Evolutionary conservation across 345 rosid species (phyloP).

Genomic region (Salix caprea): DNA sequence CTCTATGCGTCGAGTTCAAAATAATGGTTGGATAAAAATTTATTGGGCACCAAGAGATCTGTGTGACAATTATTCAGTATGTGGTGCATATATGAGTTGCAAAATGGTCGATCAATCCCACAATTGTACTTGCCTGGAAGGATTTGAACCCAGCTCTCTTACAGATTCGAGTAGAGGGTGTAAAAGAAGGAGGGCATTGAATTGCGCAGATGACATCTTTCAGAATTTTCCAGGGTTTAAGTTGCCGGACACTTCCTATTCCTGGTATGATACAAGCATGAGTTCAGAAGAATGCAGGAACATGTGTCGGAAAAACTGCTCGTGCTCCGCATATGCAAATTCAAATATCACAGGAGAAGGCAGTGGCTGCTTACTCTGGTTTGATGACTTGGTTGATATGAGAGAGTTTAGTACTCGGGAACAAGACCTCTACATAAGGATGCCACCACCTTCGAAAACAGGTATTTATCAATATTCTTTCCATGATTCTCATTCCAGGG

Average conservation of each 20-base stretch:
- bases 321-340: slow-evolving; percentile 3
- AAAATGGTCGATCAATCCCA: background rate
- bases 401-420: background rate
- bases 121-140: slow-evolving; percentile 12
- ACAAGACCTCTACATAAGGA: slow-evolving; percentile 8
- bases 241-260: background rate
- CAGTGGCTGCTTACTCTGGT: slow-evolving; percentile 17
- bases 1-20: background rate
- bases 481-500: no score
- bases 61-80: slow-evolving; percentile 16
- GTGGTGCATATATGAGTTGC: slow-evolving; percentile 17
- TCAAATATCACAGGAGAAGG: slow-evolving; percentile 1
- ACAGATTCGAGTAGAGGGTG: slow-evolving; percentile 9
- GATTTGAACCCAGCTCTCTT: background rate
- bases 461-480: background rate
- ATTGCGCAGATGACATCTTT: background rate
- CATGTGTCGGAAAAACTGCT: background rate
- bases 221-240: background rate
- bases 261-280: slow-evolving; percentile 3
- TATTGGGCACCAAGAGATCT: slow-evolving; percentile 2
- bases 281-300: background rate
- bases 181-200: background rate
- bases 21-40: background rate
- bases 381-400: slow-evolving; percentile 10
- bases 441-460: background rate